Base-by-base conservation (phyloP, 805 yeast genomes). In the Debaryomyces maramus region DNA sequence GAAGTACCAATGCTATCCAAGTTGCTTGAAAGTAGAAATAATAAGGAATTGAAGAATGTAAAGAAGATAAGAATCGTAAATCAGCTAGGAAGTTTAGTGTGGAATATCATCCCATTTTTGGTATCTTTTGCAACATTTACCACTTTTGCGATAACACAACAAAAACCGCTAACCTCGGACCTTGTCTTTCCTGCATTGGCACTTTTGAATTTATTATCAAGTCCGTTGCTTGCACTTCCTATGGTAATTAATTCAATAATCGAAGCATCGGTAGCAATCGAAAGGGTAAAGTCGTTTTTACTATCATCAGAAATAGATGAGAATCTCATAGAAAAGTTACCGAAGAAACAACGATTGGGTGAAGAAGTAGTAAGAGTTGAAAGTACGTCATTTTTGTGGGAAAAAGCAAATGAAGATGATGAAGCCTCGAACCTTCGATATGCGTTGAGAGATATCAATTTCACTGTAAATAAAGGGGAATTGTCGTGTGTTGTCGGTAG, bases 151-250 rank as follows among this genome's bases (percentile, higher is more conserved):
- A 43, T 70, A 9, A 60, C 67, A 14, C 67, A 72, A 18, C 57
- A 63, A 3, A 52, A 51, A 7, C 84, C 86, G 1, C 64, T 83
- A 48, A 73, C 86, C 5, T 80, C 88, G 9, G 85, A 82, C 32
- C 70, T 83, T 43, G 83, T 81, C 5, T 83, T 83, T 57, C 88
- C 89, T 10, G 80, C 87, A 2, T 65, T 83, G 43, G 63, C 87
- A 1, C 61, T 83, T 38, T 78, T 83, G 50, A 75, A 78, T 44
- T 58, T 83, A 43, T 55, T 83, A 30, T 72, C 81, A 4, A 77
- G 69, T 30, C 86, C 87, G 6, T 74, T 83, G 21, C 70, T 72
- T 51, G 73, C 74, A 8, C 70, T 83, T 35, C 90, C 90, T 0
- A 61, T 71, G 1, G 63, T 78, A 21, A 72, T 82, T 28, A 80